Base-by-base conservation (phyloP, 495 filamentous ascomycete species). In the Echria macrotheca region DNA sequence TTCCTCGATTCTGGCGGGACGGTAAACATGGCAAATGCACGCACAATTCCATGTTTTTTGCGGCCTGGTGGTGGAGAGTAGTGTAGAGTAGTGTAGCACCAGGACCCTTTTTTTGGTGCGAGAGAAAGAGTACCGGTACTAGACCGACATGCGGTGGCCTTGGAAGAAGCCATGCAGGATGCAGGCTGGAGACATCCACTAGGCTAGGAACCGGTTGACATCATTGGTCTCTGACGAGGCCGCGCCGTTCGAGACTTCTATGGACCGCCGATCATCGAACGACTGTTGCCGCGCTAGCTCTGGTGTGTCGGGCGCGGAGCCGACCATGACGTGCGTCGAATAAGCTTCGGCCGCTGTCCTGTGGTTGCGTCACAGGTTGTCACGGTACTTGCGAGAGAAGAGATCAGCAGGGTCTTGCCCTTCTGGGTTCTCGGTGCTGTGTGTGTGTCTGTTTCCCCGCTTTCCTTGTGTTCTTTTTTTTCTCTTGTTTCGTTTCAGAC, bases 381-480 rank as follows among this genome's bases (percentile, higher is more conserved):
- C 7, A 31, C 28, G 6, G 28, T 6, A 6, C 28, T 31, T 47
- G n/a, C n/a, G n/a, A n/a, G n/a, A n/a, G n/a, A n/a, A n/a, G 26
- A 21, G 60, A 63, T 59, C 60, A 48, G 53, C 58, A 61, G 60
- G 57, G 60, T 63, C 63, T 64, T 61, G 52, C 53, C 52, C 17
- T 31, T 54, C 47, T 19, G 10, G 48, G 48, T 14, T 10, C 23
- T 35, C n/a, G n/a, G n/a, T 23, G 11, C 22, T 24, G 18, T 35
- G 6, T 31, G n/a, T n/a, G n/a, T n/a, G n/a, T n/a, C 28, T 24
- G 17, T n/a, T 22, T 49, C 26, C 38, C 44, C 39, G 17, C 40
- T 43, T 31, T 31, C 12, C 28, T 6, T 31, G 6, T 41, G 29
- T 49, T 12, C 52, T 15, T 22, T n/a, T 23, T 17, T 36, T 29